These are phyloP conservation scores for Mollisiaceae sp. DNA, from an alignment of 2,329 filamentous ascomycete genomes.

Conservation along the genomic window DNA sequence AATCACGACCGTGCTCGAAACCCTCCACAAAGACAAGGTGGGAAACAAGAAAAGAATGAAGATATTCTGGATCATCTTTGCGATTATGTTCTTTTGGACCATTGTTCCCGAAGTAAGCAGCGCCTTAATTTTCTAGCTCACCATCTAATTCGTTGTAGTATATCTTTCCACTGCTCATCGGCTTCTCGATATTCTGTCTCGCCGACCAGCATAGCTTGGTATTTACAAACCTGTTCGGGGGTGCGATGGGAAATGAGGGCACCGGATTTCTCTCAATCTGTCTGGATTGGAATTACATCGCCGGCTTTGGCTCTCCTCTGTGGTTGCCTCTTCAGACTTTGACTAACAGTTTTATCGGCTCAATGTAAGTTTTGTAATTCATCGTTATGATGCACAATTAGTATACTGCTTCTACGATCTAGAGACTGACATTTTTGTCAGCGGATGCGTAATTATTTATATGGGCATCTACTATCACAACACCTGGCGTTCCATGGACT, in stretches of 20 bases:
- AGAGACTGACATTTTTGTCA: neutral
- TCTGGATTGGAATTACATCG: slow-evolving; percentile 18
- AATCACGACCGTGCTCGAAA: slow-evolving; percentile 54
- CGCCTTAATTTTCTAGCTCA: no score
- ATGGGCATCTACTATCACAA: slow-evolving; percentile 49
- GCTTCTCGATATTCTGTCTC: slow-evolving; percentile 13
- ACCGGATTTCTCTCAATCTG: slow-evolving; percentile 5
- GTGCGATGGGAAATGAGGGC: slow-evolving; percentile 13
- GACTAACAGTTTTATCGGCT: slow-evolving; percentile 11
- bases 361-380: neutral
- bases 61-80: slow-evolving; percentile 49
- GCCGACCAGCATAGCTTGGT: slow-evolving; percentile 12
- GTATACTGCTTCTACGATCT: neutral
- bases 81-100: slow-evolving; percentile 51
- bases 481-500: slow-evolving; percentile 45
- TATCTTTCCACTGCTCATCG: slow-evolving; percentile 35
- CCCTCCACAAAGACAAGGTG: slow-evolving; percentile 43
- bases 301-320: slow-evolving; percentile 8
- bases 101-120: slow-evolving; percentile 45
- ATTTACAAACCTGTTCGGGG: slow-evolving; percentile 16
- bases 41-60: slow-evolving; percentile 46
- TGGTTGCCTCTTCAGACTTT: slow-evolving; percentile 14
- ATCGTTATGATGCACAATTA: neutral
- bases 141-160: slow-evolving; percentile 2
- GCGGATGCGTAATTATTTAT: slow-evolving; percentile 41